Evolutionary conservation across 169 alveolate species (phyloP), one percentile per base, ranked within the genome.

Genomic region (Plasmodium chabaudi): DNA sequence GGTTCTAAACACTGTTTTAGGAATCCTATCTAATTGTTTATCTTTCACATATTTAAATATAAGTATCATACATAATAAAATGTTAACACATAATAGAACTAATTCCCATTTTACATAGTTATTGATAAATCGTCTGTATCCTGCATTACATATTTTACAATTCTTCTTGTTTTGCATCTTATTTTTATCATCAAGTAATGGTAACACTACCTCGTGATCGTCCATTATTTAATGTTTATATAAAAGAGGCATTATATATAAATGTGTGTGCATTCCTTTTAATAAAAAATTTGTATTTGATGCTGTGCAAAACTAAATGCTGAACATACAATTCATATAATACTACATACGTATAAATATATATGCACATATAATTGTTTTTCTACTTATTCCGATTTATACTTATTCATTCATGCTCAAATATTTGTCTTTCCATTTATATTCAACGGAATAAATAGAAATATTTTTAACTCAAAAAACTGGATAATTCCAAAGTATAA

Each of bases 21-120:
- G 9, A 5, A 1, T 6, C 3, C 42, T 9, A 0, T 21, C 59
- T 68, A 77, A 56, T 49, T 64, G 63, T 47, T 46, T 46, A 23
- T 77, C 88, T 47, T 10, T 77, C 12, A 15, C 9, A 34, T 9
- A 64, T 77, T 77, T 77, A 68, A 27, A 77, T 27, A 77, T 49
- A 25, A 77, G 6, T 63, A 77, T 65, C 61, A 61, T 34, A 53
- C 27, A 77, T 7, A 77, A 21, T 63, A 77, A 64, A 27, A 64
- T 13, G 27, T 77, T 44, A 55, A 39, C 46, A 9, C 63, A 6
- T 68, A 77, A 68, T 39, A 77, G 25, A 15, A 61, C 88, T 44
- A 64, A 6, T 77, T 77, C 88, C 88, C 88, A 77, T 6, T 23
- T 47, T 44, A 77, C 9, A 68, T 39, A 61, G n/a, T 53, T 53